Base-by-base conservation (phyloP, 2,329 filamentous ascomycete species). In the Pyricularia sp. region DNA sequence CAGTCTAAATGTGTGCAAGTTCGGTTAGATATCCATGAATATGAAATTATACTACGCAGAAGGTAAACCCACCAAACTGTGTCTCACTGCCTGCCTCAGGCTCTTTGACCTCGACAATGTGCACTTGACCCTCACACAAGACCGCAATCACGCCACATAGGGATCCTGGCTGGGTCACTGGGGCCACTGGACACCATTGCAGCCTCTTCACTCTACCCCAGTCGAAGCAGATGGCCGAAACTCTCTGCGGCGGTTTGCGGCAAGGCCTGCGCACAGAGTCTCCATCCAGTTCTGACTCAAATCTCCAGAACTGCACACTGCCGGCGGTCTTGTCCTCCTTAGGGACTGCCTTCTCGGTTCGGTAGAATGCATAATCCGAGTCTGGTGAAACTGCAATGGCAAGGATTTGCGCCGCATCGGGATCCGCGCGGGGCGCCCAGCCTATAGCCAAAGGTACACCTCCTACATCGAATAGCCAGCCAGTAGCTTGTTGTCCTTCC, bases 401-500 rank as follows among this genome's bases (percentile, higher is more conserved):
- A 9, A 86, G 77, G 13, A 64, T 60, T 53, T 64, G 63, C 12
- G n/a, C 22, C 19, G 62, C 49, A 12, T 60, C 55, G 16, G 63
- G 31, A 16, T 72, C 72, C 2, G 71, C 69, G 1, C 73, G 68
- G 2, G 80, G 78, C 1, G 79, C 80, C 84, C 84, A 86, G 61
- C 77, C 79, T 72, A 85, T 78, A 30, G 78, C 75, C 4, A 81
- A 72, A 4, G 83, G 78, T 16, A 84, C 76, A 62, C 83, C 83
- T 12, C 81, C 82, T 0, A 79, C 75, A 66, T 86, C 80, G 16
- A 86, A 69, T 68, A 84, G 73, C 81, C 81, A 85, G 4, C 81
- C 82, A 69, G 70, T 31, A n/a, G 69, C 61, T 22, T 28, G 49
- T 24, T 59, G 65, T 19, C 65, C 65, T 10, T 66, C 64, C 2